A percentile compares a stretch with the other conserved stretches of the same genome.
These are phyloP conservation scores for Aspergillus ochraceoroseus DNA, from an alignment of 2,329 filamentous ascomycete genomes.

Conservation along the genomic window DNA sequence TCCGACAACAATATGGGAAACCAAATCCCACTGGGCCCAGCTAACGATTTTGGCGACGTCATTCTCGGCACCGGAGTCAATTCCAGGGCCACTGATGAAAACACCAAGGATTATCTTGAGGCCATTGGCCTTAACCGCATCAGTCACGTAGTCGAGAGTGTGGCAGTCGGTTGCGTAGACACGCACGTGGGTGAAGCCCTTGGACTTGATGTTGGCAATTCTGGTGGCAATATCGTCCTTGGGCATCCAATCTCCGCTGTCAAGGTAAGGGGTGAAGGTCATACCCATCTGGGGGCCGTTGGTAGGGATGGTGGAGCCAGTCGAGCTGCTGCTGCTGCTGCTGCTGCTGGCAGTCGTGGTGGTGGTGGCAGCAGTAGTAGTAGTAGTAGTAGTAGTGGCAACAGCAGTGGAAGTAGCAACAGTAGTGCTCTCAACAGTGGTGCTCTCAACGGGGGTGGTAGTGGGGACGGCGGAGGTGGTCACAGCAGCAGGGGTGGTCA, in stretches of 20 bases:
- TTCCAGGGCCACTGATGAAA: constrained; percentile 64
- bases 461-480: constrained; percentile 21
- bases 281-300: constrained; percentile 55
- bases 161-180: constrained; percentile 91
- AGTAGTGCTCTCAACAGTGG: too few species aligned
- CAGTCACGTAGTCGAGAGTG: constrained; percentile 69
- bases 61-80: constrained; percentile 59
- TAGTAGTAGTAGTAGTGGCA: constrained; percentile 19
- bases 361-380: constrained; percentile 22
- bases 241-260: constrained; percentile 58
- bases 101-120: constrained; percentile 81
- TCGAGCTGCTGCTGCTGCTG: constrained; percentile 20
- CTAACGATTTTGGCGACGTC: constrained; percentile 69
- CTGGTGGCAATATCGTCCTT: constrained; percentile 55
- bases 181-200: constrained; percentile 68
- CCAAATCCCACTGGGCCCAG: constrained; percentile 70
- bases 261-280: constrained; percentile 72
- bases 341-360: constrained; percentile 27
- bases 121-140: constrained; percentile 60
- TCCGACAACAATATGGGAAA: constrained; percentile 77
- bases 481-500: constrained; percentile 20
- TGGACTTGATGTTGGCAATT: constrained; percentile 56
- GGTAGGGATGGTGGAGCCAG: constrained; percentile 21
- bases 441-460: constrained; percentile 20
- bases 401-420: too few species aligned